These are phyloP conservation scores for Alloteropsis semialata DNA, from an alignment of 176 grass and related monocot species.

Conservation along the genomic window DNA sequence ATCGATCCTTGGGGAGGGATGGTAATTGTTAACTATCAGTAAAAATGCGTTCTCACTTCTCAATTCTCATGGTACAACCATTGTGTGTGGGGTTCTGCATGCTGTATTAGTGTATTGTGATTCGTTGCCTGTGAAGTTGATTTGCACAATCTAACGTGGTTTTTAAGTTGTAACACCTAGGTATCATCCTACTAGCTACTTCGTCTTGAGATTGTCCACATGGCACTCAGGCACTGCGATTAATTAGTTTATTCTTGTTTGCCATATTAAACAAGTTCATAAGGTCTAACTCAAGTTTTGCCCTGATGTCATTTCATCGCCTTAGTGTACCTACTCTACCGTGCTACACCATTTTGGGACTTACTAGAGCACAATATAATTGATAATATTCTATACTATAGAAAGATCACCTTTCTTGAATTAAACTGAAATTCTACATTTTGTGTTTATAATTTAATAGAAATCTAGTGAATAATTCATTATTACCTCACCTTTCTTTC, in stretches of 20 bases:
- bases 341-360: not conserved
- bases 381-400: not conserved
- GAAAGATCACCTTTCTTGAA: too few species aligned
- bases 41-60: not conserved
- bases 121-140: not conserved
- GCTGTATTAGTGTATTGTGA: not conserved
- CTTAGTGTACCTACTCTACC: not conserved
- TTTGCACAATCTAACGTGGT: not conserved
- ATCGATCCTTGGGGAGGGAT: not conserved
- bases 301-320: not conserved
- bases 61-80: too few species aligned
- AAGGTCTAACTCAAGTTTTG: conserved; percentile 2
- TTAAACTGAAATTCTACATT: not conserved
- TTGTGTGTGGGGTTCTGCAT: not conserved
- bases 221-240: not conserved
- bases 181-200: not conserved
- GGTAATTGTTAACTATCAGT: not conserved
- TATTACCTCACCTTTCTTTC: not conserved
- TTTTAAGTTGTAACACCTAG: not conserved
- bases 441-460: not conserved
- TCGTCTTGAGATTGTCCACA: not conserved
- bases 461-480: not conserved
- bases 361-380: not conserved
- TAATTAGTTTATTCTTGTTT: not conserved
- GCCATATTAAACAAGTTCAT: not conserved